These are phyloP conservation scores for Pelargonium fulgidum DNA, from an alignment of 441 rosid genomes.

Conservation along the genomic window DNA sequence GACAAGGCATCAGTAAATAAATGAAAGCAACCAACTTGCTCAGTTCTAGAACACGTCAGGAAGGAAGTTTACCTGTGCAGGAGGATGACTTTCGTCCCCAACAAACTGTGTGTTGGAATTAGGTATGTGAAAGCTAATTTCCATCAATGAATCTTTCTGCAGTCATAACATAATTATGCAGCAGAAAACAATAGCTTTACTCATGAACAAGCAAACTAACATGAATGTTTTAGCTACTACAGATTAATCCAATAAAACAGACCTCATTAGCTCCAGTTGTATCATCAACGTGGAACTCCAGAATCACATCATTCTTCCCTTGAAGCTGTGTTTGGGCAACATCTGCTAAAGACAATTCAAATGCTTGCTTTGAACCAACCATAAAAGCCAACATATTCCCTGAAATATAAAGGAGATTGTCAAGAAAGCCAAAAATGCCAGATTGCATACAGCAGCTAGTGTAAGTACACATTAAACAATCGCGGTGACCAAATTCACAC, in stretches of 20 bases:
- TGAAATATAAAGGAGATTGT: conserved; percentile 22
- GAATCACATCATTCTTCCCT: conserved; percentile 80
- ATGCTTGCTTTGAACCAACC: conserved; percentile 89
- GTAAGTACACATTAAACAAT: not conserved
- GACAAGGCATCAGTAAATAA: conserved; percentile 17
- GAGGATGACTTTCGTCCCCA: conserved; percentile 81
- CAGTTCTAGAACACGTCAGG: conserved; percentile 3
- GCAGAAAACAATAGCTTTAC: not conserved
- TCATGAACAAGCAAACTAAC: conserved; percentile 3
- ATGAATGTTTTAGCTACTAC: not conserved
- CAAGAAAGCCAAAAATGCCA: conserved; percentile 9
- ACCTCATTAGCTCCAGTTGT: conserved; percentile 83
- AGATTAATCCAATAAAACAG: not conserved
- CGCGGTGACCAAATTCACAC: not conserved
- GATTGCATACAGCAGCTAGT: not conserved
- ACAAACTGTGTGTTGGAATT: conserved; percentile 77
- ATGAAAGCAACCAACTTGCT: not conserved
- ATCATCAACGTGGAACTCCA: conserved; percentile 97
- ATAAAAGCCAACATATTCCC: conserved; percentile 75
- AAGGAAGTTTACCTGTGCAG: conserved; percentile 65
- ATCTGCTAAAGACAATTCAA: conserved; percentile 86
- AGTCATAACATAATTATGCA: conserved; percentile 11
- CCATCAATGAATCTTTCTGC: conserved; percentile 97
- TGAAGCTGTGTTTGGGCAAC: conserved; percentile 88
- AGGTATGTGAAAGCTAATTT: conserved; percentile 89